These are phyloP conservation scores for Trypethelium eluteriae DNA, from an alignment of 495 filamentous ascomycete species.

Conservation along the genomic window DNA sequence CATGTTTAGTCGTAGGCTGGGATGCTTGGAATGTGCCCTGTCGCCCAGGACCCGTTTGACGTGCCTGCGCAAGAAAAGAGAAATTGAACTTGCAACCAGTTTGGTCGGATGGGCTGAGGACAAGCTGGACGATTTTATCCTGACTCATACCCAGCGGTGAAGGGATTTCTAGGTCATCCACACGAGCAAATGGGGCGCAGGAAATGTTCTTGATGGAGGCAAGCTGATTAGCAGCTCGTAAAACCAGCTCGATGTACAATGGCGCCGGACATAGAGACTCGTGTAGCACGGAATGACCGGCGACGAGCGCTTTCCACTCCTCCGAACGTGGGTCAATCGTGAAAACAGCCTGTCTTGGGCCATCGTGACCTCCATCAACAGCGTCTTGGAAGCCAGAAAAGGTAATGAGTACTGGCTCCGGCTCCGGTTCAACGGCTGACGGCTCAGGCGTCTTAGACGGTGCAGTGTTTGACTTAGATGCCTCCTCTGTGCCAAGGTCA, in stretches of 20 bases:
- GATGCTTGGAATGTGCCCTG: not conserved
- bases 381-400: not conserved
- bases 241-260: slow-evolving; percentile 40
- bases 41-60: not conserved
- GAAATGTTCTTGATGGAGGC: not conserved
- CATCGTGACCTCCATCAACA: not conserved
- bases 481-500: slow-evolving; percentile 5
- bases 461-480: not conserved
- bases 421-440: not conserved
- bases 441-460: not conserved
- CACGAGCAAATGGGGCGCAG: not conserved
- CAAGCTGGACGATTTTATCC: not conserved
- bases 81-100: not conserved
- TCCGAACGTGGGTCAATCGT: not conserved
- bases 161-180: not conserved
- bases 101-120: not conserved
- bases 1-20: not conserved
- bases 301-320: slow-evolving; percentile 13
- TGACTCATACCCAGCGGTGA: not conserved
- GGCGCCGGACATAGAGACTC: slow-evolving; percentile 39
- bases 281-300: slow-evolving; percentile 37
- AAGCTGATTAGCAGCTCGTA: not conserved
- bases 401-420: not conserved
- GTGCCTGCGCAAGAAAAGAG: not conserved
- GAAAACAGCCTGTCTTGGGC: not conserved